These are phyloP conservation scores for Theobroma cacao DNA, from an alignment of 345 rosid species.

Conservation along the genomic window DNA sequence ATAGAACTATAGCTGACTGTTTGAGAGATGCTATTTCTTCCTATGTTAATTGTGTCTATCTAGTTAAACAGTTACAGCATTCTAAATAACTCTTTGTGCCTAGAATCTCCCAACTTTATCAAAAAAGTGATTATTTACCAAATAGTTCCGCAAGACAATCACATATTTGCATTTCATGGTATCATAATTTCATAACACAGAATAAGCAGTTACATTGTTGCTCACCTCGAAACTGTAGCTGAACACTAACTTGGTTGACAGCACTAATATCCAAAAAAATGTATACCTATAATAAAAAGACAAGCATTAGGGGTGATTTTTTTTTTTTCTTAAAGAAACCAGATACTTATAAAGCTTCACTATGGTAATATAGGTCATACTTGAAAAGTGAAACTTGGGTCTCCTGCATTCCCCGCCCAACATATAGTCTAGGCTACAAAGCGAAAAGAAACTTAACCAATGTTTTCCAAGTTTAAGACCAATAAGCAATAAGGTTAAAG, in stretches of 20 bases:
- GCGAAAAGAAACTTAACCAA: conserved; percentile 15
- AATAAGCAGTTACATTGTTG: background rate
- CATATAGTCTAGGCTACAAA: conserved; percentile 74
- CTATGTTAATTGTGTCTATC: background rate
- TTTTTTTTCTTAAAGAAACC: background rate
- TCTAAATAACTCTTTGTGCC: background rate
- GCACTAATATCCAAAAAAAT: conserved; percentile 80
- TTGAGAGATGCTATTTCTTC: background rate
- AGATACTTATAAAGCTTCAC: conserved; percentile 16
- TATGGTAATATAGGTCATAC: conserved; percentile 40
- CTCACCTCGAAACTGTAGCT: conserved; percentile 91
- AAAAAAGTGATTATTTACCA: background rate
- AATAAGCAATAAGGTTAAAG: conserved; percentile 14
- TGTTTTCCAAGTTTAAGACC: conserved; percentile 7
- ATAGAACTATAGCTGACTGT: background rate
- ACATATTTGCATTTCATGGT: background rate
- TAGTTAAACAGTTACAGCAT: background rate
- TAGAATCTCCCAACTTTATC: background rate
- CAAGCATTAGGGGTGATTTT: background rate
- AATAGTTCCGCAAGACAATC: background rate
- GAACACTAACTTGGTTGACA: conserved; percentile 67
- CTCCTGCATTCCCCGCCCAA: conserved; percentile 98
- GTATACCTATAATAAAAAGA: conserved; percentile 53
- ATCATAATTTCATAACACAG: background rate
- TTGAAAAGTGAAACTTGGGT: conserved; percentile 83